A percentile compares a stretch with the other conserved stretches of the same genome.
These are phyloP conservation scores for Globisporangium camurandrum DNA, from an alignment of 352 stramenopile genomes.

Conservation along the genomic window DNA sequence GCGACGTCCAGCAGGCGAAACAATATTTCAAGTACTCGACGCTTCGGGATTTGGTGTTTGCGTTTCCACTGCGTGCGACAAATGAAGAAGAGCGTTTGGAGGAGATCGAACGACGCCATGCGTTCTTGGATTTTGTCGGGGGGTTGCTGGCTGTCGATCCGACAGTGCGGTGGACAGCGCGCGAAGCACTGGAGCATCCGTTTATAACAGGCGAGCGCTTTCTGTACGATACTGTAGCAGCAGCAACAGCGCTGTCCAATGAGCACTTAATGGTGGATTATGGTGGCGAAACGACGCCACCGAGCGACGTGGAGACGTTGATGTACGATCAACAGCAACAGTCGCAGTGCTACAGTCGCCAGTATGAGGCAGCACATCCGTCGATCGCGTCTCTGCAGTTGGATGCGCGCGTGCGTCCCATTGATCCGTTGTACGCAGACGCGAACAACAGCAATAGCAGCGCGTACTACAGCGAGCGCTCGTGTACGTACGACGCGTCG, in stretches of 20 bases:
- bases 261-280: no score
- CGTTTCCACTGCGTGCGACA: slow-evolving; percentile 26
- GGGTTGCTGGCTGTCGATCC: slow-evolving; percentile 27
- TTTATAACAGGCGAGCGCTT: slow-evolving; percentile 36
- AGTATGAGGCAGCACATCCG: background rate
- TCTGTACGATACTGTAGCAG: background rate
- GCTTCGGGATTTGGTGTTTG: slow-evolving; percentile 31
- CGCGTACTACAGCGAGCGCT: slow-evolving; percentile 3
- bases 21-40: slow-evolving; percentile 50
- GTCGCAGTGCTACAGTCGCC: background rate
- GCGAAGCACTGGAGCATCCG: slow-evolving; percentile 30
- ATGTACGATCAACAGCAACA: slow-evolving; percentile 2
- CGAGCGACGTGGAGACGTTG: background rate
- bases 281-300: no score
- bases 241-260: background rate
- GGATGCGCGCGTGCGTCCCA: slow-evolving; percentile 10
- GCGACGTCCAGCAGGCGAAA: slow-evolving; percentile 26
- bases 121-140: slow-evolving; percentile 33
- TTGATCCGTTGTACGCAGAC: slow-evolving; percentile 9
- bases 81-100: slow-evolving; percentile 6
- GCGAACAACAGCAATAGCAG: no score
- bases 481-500: slow-evolving; percentile 6
- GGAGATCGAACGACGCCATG: slow-evolving; percentile 17
- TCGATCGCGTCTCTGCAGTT: background rate
- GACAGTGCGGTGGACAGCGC: slow-evolving; percentile 24